Evolutionary conservation across 768 basidiomycete species (phyloP).

Genomic region (Russula griseocarnosa): DNA sequence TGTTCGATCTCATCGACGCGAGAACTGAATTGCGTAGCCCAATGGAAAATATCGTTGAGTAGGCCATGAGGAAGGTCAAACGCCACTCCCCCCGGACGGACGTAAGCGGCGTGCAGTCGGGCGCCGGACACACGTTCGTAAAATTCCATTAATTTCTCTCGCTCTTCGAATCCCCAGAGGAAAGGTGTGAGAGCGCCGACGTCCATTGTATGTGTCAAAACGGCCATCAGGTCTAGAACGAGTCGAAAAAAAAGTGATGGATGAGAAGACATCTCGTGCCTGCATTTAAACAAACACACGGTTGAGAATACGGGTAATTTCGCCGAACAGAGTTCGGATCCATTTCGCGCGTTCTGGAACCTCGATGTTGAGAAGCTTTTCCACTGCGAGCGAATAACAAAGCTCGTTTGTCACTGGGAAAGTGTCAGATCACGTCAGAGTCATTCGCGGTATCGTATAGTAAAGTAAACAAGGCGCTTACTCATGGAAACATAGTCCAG

Average conservation of each 20-base stretch:
- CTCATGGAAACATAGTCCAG: slow-evolving; percentile 99
- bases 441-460: neutral
- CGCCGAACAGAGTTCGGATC: slow-evolving; percentile 96
- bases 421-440: too few species aligned
- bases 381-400: slow-evolving; percentile 94
- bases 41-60: slow-evolving; percentile 96
- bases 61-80: slow-evolving; percentile 98
- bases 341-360: slow-evolving; percentile 97
- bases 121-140: slow-evolving; percentile 99
- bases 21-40: slow-evolving; percentile 90
- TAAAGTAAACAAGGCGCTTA: slow-evolving; percentile 45
- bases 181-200: slow-evolving; percentile 98
- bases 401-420: slow-evolving; percentile 93
- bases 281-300: slow-evolving; percentile 47
- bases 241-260: slow-evolving; percentile 1
- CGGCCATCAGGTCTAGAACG: slow-evolving; percentile 85
- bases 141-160: slow-evolving; percentile 99
- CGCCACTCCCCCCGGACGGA: slow-evolving; percentile 95
- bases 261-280: slow-evolving; percentile 1
- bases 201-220: slow-evolving; percentile 94
- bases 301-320: slow-evolving; percentile 93
- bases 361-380: slow-evolving; percentile 95
- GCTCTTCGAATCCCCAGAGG: slow-evolving; percentile 99
- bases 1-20: slow-evolving; percentile 97
- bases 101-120: slow-evolving; percentile 95